Percentiles rank a stretch among this genome's conserved stretches.
Conservation (phyloP, 768 basidiomycete species). For the Dioszegia crocea region DNA sequence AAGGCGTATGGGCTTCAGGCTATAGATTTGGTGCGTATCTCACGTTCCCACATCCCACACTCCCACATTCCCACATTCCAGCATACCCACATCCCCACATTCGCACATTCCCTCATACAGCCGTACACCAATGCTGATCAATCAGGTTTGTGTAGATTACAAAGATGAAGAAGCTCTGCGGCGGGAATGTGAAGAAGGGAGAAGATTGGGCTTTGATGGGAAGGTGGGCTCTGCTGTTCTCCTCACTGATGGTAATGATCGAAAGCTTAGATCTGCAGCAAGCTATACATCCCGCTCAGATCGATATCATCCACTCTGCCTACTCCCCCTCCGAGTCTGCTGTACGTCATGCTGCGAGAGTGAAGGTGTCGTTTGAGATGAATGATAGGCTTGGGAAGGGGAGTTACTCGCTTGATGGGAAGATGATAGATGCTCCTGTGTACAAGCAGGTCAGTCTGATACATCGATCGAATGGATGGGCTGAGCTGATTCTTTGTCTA, state of each 20-base stretch:
- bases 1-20: constrained; percentile 78
- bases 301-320: constrained; percentile 68
- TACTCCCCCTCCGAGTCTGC: constrained; percentile 73
- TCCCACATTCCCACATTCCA: no score
- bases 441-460: constrained; percentile 62
- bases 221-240: constrained; percentile 57
- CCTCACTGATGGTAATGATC: not conserved
- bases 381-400: constrained; percentile 65
- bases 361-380: constrained; percentile 63
- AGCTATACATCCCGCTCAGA: constrained; percentile 88
- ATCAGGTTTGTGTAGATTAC: constrained; percentile 84
- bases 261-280: constrained; percentile 57
- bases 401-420: constrained; percentile 59
- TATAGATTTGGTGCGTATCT: constrained; percentile 72
- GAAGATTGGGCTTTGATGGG: constrained; percentile 81
- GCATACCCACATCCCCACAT: no score
- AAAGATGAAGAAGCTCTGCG: constrained; percentile 63
- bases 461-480: not conserved
- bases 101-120: no score
- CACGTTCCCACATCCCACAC: no score
- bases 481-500: constrained; percentile 22
- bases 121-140: not conserved
- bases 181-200: constrained; percentile 74
- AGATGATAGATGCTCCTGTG: constrained; percentile 91
- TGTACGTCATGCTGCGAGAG: constrained; percentile 71